Conservation (phyloP, 73 alveolate species). For the Tetrahymena thermophila region DNA sequence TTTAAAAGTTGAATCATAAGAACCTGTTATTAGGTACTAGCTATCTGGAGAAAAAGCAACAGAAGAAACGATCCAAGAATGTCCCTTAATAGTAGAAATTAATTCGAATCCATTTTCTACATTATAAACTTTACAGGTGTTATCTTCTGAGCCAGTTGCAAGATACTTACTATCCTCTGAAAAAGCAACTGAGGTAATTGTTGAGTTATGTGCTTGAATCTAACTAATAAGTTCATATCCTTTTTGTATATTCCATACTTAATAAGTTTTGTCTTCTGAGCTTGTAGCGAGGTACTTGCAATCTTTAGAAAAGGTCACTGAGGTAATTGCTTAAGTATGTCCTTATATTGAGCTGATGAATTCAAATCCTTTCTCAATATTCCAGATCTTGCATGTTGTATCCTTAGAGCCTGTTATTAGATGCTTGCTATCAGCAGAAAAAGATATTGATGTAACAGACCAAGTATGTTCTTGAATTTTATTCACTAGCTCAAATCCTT, state of each 20-base stretch:
- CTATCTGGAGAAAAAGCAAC: not conserved
- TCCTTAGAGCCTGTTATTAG: too few relatives aligned
- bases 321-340: not conserved
- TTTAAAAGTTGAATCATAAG: not conserved
- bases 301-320: not conserved
- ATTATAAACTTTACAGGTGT: too few relatives aligned
- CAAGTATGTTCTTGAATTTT: not conserved
- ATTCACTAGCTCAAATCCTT: not conserved
- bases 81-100: too few relatives aligned
- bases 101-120: not conserved
- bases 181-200: not conserved
- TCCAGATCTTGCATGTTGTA: not conserved
- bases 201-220: not conserved
- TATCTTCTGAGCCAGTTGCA: not conserved
- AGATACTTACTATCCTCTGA: not conserved
- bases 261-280: not conserved
- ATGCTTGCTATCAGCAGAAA: too few relatives aligned
- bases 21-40: not conserved
- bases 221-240: not conserved
- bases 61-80: not conserved
- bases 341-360: not conserved
- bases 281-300: not conserved
- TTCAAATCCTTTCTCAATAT: not conserved
- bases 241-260: not conserved
- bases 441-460: not conserved